phyloP scores from a whole-genome alignment of 257 asterid genomes.

The Solanum chmielewskii region DNA sequence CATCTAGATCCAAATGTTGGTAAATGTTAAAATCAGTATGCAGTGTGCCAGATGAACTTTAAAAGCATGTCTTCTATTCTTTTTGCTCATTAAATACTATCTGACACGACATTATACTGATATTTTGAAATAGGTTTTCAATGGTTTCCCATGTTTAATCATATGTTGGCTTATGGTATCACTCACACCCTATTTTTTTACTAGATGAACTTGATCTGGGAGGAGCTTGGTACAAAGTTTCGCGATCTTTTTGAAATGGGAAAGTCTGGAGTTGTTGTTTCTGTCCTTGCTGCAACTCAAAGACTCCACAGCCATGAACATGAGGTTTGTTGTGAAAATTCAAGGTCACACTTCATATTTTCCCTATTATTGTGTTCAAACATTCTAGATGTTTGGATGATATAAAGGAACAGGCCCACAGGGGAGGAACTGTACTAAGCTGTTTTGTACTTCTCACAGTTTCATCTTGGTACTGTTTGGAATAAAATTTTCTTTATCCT shows the following conservation, averaged over 20 bases:
- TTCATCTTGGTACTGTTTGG: background rate
- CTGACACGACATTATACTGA: background rate
- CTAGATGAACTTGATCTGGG: conserved; percentile 67
- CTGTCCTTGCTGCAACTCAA: conserved; percentile 73
- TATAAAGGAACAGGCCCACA: background rate
- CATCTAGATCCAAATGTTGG: background rate
- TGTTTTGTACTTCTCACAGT: background rate
- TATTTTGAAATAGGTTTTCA: background rate
- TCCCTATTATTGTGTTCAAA: background rate
- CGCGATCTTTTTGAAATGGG: conserved; percentile 70
- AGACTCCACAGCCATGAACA: conserved; percentile 55
- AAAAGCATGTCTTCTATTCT: background rate
- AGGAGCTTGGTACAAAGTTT: conserved; percentile 65
- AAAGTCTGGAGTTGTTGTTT: conserved; percentile 84
- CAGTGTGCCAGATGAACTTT: background rate
- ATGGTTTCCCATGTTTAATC: background rate
- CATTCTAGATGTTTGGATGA: background rate
- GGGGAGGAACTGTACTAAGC: background rate
- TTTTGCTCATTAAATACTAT: background rate
- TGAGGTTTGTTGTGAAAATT: conserved; percentile 30
- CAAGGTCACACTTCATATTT: background rate
- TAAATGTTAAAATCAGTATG: background rate
- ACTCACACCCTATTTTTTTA: background rate
- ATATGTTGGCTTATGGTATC: background rate
- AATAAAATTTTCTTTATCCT: background rate